phyloP scores from a whole-genome alignment of 352 stramenopile species.

The Globisporangium parvum region DNA sequence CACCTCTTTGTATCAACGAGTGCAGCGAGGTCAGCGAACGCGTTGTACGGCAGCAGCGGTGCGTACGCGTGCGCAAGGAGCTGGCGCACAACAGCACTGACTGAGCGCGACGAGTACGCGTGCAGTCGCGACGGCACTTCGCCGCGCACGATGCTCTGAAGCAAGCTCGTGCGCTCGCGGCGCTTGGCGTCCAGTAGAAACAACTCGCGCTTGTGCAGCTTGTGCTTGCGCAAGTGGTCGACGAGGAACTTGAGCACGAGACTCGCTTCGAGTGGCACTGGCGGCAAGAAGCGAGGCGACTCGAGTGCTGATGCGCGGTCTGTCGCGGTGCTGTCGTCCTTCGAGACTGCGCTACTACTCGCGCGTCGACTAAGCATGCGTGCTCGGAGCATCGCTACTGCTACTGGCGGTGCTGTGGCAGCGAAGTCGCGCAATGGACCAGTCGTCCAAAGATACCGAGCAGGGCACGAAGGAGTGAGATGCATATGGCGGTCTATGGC shows the following conservation, averaged over 20 bases:
- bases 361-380: too few relatives aligned
- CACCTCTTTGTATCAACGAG: not conserved
- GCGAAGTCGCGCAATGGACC: too few relatives aligned
- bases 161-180: constrained; percentile 15
- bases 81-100: constrained; percentile 19
- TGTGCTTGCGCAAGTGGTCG: constrained; percentile 26
- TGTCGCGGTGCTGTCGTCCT: too few relatives aligned
- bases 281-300: constrained; percentile 7
- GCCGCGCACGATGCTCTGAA: constrained; percentile 15
- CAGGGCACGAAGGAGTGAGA: not conserved
- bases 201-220: constrained; percentile 32
- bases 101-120: constrained; percentile 24
- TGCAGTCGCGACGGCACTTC: constrained; percentile 18
- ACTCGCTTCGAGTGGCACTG: constrained; percentile 9
- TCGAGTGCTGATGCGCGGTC: too few relatives aligned
- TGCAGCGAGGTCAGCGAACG: constrained; percentile 3
- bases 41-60: constrained; percentile 18
- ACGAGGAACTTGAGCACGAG: constrained; percentile 21
- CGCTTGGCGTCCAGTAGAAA: constrained; percentile 21
- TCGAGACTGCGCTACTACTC: too few relatives aligned
- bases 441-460: too few relatives aligned
- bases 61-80: constrained; percentile 17
- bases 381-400: too few relatives aligned
- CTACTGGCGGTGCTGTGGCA: too few relatives aligned
- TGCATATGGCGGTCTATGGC: not conserved